Evolutionary conservation across 352 stramenopile species (phyloP), one percentile per base, ranked within the genome.

Genomic region (Thraustotheca clavata): DNA sequence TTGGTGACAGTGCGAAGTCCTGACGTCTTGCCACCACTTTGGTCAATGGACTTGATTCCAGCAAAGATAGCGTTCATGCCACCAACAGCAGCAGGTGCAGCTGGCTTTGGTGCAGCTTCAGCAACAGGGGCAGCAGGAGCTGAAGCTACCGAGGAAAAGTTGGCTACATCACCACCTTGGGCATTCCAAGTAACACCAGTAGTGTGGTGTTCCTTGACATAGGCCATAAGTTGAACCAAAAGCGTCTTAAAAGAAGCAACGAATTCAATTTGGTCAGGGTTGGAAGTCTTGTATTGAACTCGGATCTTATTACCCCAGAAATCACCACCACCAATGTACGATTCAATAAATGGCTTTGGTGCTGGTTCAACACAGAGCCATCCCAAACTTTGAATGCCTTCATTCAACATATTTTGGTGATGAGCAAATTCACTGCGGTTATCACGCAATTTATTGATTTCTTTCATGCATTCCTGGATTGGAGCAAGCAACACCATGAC

Each of bases 261-360:
- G 68, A 98, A 99, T 22, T 80, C 82, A 54, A 98, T 83, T 47
- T 98, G 94, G 39, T 92, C 79, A 3, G 88, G 76, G 38, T 93
- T 85, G 57, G 88, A 86, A 33, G 93, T 95, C 69, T 98, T 98
- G 79, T 89, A 98, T 71, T 98, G 86, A 73, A 98, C 96, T 50
- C 96, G 81, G 73, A 99, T 97, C 72, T 98, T 97, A 79, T 99
- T 99, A 46, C 90, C 90, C 91, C 94, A 98, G 75, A 98, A 98
- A 71, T 98, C 95, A 39, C 83, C 92, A 46, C 87, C 91, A 40
- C 89, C 95, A 60, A 98, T 78, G 66, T 95, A 97, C 67, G 91
- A 96, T 68, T 98, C 95, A 57, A 98, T 95, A 75, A 98, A 98
- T 31, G 88, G 85, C 65, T 94, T 94, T 9, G 96, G 96, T 0